A percentile compares a stretch with the other conserved stretches of the same genome.
Evolutionary conservation across 805 yeast species (phyloP).

Genomic region (Lipomyces yamanashiensis): DNA sequence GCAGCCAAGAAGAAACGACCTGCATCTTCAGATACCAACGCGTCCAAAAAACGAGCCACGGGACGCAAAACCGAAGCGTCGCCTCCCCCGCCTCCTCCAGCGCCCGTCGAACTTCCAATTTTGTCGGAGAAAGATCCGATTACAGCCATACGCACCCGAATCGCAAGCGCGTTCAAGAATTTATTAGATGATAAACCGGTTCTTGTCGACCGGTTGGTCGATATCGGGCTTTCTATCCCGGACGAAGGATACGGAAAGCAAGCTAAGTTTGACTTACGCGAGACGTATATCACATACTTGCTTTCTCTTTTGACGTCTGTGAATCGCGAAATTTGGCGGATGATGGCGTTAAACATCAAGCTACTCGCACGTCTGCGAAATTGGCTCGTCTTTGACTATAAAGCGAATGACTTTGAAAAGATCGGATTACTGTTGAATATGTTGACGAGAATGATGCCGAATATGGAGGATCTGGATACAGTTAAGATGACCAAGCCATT

Average conservation of each 20-base stretch:
- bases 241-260: slow-evolving; percentile 35
- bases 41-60: neutral
- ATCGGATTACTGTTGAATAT: slow-evolving; percentile 24
- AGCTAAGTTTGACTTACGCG: slow-evolving; percentile 33
- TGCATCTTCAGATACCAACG: neutral
- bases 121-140: slow-evolving; percentile 34
- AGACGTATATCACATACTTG: slow-evolving; percentile 25
- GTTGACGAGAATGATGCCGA: slow-evolving; percentile 26
- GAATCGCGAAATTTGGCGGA: slow-evolving; percentile 29
- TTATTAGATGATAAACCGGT: slow-evolving; percentile 18
- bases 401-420: slow-evolving; percentile 31
- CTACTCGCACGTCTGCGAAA: slow-evolving; percentile 38
- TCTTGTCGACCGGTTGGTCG: slow-evolving; percentile 30
- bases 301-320: slow-evolving; percentile 16
- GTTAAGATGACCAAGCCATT: slow-evolving; percentile 37
- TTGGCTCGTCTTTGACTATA: slow-evolving; percentile 37
- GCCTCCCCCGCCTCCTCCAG: slow-evolving; percentile 9
- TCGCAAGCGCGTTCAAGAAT: slow-evolving; percentile 33
- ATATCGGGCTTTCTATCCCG: slow-evolving; percentile 33
- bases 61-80: neutral
- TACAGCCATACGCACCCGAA: slow-evolving; percentile 26
- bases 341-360: slow-evolving; percentile 24
- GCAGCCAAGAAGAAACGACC: slow-evolving; percentile 12
- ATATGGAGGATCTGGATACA: slow-evolving; percentile 26
- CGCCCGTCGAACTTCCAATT: slow-evolving; percentile 27